phyloP scores from a whole-genome alignment of 495 filamentous ascomycete species.

The Pyrenula massariospora region DNA sequence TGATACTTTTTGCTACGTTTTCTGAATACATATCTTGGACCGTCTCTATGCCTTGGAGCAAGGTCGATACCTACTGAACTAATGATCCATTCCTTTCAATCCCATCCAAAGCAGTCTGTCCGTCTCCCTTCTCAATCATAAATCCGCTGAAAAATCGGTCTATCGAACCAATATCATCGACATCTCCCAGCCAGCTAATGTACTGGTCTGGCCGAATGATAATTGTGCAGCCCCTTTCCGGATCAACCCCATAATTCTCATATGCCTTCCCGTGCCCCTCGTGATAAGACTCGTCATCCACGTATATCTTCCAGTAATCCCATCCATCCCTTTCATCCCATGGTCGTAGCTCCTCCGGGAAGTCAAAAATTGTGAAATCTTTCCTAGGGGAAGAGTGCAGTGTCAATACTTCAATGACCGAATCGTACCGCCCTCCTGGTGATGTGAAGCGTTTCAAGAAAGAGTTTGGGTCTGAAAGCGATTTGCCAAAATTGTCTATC shows the following conservation, averaged over 20 bases:
- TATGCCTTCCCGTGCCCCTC: slow-evolving; percentile 53
- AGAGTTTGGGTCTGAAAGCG: slow-evolving; percentile 19
- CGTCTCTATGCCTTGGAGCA: too few species aligned
- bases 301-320: slow-evolving; percentile 56
- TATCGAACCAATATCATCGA: slow-evolving; percentile 39
- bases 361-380: slow-evolving; percentile 42
- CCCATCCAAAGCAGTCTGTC: neutral
- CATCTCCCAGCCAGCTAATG: slow-evolving; percentile 43
- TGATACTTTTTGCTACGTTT: too few species aligned
- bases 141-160: slow-evolving; percentile 19
- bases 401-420: slow-evolving; percentile 46
- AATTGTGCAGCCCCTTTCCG: slow-evolving; percentile 45
- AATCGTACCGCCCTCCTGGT: slow-evolving; percentile 19
- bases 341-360: slow-evolving; percentile 45
- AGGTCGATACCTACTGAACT: too few species aligned
- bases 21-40: too few species aligned
- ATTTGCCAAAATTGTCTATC: slow-evolving; percentile 30
- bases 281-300: slow-evolving; percentile 48
- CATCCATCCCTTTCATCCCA: slow-evolving; percentile 46
- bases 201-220: slow-evolving; percentile 56
- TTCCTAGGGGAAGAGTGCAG: slow-evolving; percentile 41
- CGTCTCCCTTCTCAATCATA: slow-evolving; percentile 4
- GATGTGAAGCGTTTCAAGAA: slow-evolving; percentile 33
- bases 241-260: slow-evolving; percentile 48
- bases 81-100: neutral